These are phyloP conservation scores for Alternaria sp. DNA, from an alignment of 2,329 filamentous ascomycete genomes.

Conservation along the genomic window DNA sequence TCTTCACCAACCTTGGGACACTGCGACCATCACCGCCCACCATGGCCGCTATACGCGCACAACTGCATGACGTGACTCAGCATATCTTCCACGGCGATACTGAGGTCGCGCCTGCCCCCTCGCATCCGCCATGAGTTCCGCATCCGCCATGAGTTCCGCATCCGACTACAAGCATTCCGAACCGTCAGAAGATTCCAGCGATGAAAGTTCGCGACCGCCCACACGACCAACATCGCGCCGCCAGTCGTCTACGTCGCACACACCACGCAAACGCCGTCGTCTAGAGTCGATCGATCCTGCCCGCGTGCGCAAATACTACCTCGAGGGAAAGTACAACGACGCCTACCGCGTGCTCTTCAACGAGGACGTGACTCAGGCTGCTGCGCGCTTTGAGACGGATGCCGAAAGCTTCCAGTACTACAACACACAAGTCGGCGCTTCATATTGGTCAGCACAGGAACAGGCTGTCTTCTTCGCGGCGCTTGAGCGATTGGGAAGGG, in stretches of 20 bases:
- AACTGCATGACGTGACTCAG: not conserved
- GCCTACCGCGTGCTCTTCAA: slow-evolving; percentile 49
- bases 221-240: slow-evolving; percentile 12
- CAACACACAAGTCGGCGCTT: slow-evolving; percentile 69
- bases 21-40: slow-evolving; percentile 10
- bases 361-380: slow-evolving; percentile 27
- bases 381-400: slow-evolving; percentile 20
- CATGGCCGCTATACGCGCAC: slow-evolving; percentile 13
- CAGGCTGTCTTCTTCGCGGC: slow-evolving; percentile 73
- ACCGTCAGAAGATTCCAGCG: slow-evolving; percentile 3
- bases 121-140: slow-evolving; percentile 23
- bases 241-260: slow-evolving; percentile 16
- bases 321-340: slow-evolving; percentile 55
- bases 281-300: slow-evolving; percentile 22
- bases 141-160: slow-evolving; percentile 28
- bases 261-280: slow-evolving; percentile 35
- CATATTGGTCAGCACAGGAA: slow-evolving; percentile 72
- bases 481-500: slow-evolving; percentile 67
- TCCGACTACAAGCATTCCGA: slow-evolving; percentile 11
- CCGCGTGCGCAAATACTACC: slow-evolving; percentile 25
- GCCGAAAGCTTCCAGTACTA: slow-evolving; percentile 16
- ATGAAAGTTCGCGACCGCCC: not conserved
- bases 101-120: not conserved
- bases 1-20: not conserved
- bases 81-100: not conserved